Conservation (phyloP, 768 basidiomycete genomes). For the Trichaptum fuscoviolaceum region DNA sequence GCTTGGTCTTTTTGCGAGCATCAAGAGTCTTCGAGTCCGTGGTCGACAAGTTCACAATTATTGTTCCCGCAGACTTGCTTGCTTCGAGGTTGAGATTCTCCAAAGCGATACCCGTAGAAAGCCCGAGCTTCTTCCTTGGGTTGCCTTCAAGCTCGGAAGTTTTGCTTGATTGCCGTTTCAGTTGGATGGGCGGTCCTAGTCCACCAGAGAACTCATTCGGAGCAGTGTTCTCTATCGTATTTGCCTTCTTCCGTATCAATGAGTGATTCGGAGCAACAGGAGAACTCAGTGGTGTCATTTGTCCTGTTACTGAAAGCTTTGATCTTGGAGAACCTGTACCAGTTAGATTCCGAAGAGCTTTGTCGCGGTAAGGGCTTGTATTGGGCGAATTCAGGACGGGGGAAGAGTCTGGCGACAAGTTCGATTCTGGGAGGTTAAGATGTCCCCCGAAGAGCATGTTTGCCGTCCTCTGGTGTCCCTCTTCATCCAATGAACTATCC, state of each 20-base stretch:
- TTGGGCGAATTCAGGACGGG: neutral
- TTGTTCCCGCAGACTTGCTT: neutral
- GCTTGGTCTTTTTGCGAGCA: conserved; percentile 1
- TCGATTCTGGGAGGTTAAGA: conserved; percentile 24
- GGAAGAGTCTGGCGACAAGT: conserved; percentile 2
- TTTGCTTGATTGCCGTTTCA: neutral
- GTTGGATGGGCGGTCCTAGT: neutral
- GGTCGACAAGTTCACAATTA: neutral
- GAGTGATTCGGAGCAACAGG: neutral
- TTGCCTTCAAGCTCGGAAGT: neutral
- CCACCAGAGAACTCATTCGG: neutral
- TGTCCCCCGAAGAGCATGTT: conserved; percentile 47
- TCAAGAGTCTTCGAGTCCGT: neutral
- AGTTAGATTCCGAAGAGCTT: conserved; percentile 19
- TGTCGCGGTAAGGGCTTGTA: neutral
- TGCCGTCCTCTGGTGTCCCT: conserved; percentile 52
- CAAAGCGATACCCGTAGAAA: conserved; percentile 5
- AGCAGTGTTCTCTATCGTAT: neutral
- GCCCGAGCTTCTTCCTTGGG: neutral
- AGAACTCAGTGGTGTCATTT: neutral
- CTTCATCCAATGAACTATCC: conserved; percentile 34
- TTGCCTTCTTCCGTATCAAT: neutral
- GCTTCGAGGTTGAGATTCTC: conserved; percentile 5
- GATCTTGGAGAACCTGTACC: conserved; percentile 7
- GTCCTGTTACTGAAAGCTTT: neutral